Conservation (phyloP, 2,329 filamentous ascomycete species). For the Lecanoromycetidae sp. region DNA sequence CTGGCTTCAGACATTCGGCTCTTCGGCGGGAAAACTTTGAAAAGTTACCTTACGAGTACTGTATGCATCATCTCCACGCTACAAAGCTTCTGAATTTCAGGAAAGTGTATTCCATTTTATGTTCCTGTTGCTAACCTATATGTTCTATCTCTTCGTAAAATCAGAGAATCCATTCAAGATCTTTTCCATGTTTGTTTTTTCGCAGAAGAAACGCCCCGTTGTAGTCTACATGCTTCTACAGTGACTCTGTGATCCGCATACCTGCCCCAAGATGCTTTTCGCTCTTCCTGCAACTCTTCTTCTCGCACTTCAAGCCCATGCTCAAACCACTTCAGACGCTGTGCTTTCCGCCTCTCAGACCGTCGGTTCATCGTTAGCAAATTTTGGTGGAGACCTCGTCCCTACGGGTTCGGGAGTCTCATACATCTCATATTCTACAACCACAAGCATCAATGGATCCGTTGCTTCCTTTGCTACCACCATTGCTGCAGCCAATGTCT, state of each 20-base stretch:
- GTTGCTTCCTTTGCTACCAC: conserved; percentile 7
- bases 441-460: conserved; percentile 10
- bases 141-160: neutral
- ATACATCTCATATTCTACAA: conserved; percentile 14
- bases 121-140: neutral
- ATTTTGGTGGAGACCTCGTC: conserved; percentile 13
- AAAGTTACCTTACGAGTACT: too few relatives aligned
- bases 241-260: too few relatives aligned
- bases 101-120: too few relatives aligned
- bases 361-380: conserved; percentile 2
- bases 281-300: conserved; percentile 1
- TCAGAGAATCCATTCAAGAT: neutral
- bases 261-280: neutral
- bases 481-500: conserved; percentile 11
- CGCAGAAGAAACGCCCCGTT: neutral
- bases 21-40: too few relatives aligned
- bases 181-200: neutral
- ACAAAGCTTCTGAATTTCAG: too few relatives aligned
- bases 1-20: too few relatives aligned
- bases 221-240: too few relatives aligned
- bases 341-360: conserved; percentile 16
- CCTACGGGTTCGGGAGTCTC: conserved; percentile 16
- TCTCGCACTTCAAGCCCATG: conserved; percentile 21
- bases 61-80: too few relatives aligned
- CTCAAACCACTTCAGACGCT: conserved; percentile 17